These are phyloP conservation scores for Knoxdaviesia capensis DNA, from an alignment of 2,329 filamentous ascomycete species.

Conservation along the genomic window DNA sequence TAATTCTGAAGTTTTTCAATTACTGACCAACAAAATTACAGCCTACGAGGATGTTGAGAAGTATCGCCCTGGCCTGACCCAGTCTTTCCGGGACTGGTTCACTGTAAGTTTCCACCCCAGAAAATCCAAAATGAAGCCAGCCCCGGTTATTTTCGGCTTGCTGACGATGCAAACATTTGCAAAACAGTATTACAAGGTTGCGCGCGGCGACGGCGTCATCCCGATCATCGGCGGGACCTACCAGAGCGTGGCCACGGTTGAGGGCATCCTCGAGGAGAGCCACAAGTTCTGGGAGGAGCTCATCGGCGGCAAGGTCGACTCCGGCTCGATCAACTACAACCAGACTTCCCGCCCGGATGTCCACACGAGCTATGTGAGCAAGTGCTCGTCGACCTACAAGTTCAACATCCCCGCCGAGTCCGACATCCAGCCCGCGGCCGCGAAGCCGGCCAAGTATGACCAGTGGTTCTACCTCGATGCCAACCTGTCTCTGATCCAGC, in stretches of 20 bases:
- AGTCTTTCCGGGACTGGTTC: conserved; percentile 18
- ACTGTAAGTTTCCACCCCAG: conserved; percentile 9
- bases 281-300: conserved; percentile 19
- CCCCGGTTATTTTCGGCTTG: neutral
- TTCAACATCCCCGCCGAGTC: conserved; percentile 13
- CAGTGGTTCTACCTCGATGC: conserved; percentile 17
- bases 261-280: conserved; percentile 14
- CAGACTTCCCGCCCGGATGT: conserved; percentile 15
- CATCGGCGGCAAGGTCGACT: conserved; percentile 15
- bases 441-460: conserved; percentile 13
- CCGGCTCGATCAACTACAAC: conserved; percentile 18
- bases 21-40: conserved; percentile 1
- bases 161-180: neutral
- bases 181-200: conserved; percentile 18
- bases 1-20: no score
- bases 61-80: conserved; percentile 15
- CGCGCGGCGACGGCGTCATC: conserved; percentile 14
- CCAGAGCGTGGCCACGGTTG: conserved; percentile 14
- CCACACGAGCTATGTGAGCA: conserved; percentile 13
- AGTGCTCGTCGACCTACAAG: conserved; percentile 11
- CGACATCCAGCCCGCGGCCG: conserved; percentile 11
- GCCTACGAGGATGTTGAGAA: conserved; percentile 17
- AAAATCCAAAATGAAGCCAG: neutral
- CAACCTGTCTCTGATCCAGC: conserved; percentile 12
- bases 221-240: conserved; percentile 16